These are phyloP conservation scores for Diutina sp. DNA, from an alignment of 1,139 yeast genomes.

Conservation along the genomic window DNA sequence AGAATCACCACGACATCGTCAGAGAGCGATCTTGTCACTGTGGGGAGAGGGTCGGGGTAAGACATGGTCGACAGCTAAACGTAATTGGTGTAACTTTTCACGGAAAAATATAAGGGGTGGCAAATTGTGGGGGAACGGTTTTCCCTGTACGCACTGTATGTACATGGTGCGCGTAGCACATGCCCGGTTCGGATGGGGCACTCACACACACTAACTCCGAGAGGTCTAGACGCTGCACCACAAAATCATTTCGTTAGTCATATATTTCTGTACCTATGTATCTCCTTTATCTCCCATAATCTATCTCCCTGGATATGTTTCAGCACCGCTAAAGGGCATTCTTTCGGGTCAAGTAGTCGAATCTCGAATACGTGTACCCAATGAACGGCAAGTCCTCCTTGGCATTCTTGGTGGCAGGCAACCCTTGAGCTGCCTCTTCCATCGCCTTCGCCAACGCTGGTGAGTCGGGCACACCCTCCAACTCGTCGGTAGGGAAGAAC, in stretches of 20 bases:
- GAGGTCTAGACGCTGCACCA: neutral
- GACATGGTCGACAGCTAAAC: conserved; percentile 1
- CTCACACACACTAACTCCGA: too few relatives aligned
- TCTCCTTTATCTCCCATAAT: too few relatives aligned
- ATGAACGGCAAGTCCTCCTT: conserved; percentile 92
- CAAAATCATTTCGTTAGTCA: neutral
- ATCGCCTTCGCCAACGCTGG: conserved; percentile 69
- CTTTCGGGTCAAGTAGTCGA: conserved; percentile 81
- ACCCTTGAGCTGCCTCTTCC: conserved; percentile 16
- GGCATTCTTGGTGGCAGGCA: conserved; percentile 20
- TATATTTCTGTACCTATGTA: too few relatives aligned
- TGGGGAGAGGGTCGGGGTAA: conserved; percentile 4
- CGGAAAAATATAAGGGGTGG: neutral
- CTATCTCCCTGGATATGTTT: too few relatives aligned
- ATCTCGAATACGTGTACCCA: conserved; percentile 91
- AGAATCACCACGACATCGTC: conserved; percentile 5
- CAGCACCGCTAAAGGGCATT: conserved; percentile 39
- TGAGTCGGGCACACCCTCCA: conserved; percentile 88
- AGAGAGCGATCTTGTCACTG: conserved; percentile 4
- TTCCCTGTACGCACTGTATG: neutral
- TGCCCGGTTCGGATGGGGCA: too few relatives aligned
- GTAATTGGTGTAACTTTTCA: too few relatives aligned
- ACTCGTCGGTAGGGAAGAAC: conserved; percentile 95
- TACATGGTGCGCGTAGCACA: neutral
- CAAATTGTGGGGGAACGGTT: neutral